These are phyloP conservation scores for Antitrichia curtipendula DNA, from an alignment of 225 moss, liverwort and hornwort genomes.

Conservation along the genomic window DNA sequence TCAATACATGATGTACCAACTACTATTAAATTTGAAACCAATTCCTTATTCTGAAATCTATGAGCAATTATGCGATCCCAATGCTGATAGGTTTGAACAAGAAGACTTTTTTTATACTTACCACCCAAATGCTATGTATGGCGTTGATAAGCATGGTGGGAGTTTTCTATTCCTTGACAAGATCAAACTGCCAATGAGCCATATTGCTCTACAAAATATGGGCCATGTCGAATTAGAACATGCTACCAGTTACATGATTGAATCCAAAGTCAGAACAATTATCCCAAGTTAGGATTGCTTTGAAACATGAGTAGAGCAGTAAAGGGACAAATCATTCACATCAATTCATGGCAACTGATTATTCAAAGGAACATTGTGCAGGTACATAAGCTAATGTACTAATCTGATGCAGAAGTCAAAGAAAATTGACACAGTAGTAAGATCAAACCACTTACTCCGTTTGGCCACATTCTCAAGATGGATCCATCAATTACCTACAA, in stretches of 20 bases:
- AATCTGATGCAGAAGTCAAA: no score
- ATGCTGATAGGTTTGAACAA: background rate
- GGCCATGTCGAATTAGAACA: background rate
- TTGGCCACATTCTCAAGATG: no score
- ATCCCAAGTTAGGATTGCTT: no score
- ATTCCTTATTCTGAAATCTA: background rate
- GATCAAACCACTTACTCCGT: no score
- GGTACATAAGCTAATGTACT: no score
- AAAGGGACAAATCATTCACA: no score
- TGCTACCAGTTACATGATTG: background rate
- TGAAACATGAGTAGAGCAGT: no score
- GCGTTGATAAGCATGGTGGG: background rate
- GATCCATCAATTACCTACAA: no score
- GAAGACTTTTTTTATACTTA: background rate
- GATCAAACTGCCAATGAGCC: background rate
- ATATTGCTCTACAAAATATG: background rate
- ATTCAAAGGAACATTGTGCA: no score
- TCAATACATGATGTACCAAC: background rate
- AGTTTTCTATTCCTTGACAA: background rate
- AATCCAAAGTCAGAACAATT: no score
- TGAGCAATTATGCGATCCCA: background rate
- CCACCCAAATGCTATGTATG: background rate
- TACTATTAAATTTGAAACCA: accelerated
- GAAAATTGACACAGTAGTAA: no score
- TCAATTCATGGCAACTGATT: no score